A percentile compares a stretch with the other conserved stretches of the same genome.
Conservation (phyloP, 768 basidiomycete species). For the Leucosporidium scottii region DNA sequence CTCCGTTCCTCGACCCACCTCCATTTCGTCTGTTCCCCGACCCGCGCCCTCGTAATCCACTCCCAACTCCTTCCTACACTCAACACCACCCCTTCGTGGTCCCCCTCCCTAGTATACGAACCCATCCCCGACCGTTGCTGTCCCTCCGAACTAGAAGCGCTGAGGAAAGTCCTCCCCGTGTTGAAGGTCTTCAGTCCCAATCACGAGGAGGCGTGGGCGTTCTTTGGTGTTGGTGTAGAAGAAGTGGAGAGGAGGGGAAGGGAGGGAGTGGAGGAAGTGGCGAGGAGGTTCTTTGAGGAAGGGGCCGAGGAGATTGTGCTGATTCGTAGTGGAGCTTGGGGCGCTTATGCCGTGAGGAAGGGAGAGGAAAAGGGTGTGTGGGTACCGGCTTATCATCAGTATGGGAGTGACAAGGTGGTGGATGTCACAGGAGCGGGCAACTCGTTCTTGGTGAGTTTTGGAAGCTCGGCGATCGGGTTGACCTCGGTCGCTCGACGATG, state of each 20-base stretch:
- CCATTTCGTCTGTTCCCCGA: constrained; percentile 81
- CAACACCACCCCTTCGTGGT: constrained; percentile 50
- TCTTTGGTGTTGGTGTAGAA: constrained; percentile 59
- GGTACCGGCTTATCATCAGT: constrained; percentile 68
- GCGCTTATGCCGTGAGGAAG: constrained; percentile 57
- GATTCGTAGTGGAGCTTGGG: constrained; percentile 66
- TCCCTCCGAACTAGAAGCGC: constrained; percentile 66
- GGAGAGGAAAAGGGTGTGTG: constrained; percentile 48
- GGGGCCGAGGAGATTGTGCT: constrained; percentile 48
- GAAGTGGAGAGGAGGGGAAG: constrained; percentile 33
- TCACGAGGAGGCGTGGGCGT: constrained; percentile 65
- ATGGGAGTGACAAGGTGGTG: constrained; percentile 50
- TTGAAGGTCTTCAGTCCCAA: constrained; percentile 78
- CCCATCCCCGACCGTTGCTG: constrained; percentile 81
- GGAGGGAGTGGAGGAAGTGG: constrained; percentile 44
- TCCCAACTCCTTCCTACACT: constrained; percentile 52
- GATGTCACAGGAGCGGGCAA: constrained; percentile 94
- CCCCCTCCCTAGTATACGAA: constrained; percentile 67
- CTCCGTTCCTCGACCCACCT: constrained; percentile 53
- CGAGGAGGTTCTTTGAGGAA: constrained; percentile 21
- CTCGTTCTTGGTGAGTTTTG: constrained; percentile 63
- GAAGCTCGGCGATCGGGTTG: constrained; percentile 3
- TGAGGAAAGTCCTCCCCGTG: constrained; percentile 54
- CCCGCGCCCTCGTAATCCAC: constrained; percentile 60
- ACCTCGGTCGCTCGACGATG: constrained; percentile 3